A percentile compares a stretch with the other conserved stretches of the same genome.
These are phyloP conservation scores for Aplosporella prunicola DNA, from an alignment of 2,329 filamentous ascomycete genomes.

Conservation along the genomic window DNA sequence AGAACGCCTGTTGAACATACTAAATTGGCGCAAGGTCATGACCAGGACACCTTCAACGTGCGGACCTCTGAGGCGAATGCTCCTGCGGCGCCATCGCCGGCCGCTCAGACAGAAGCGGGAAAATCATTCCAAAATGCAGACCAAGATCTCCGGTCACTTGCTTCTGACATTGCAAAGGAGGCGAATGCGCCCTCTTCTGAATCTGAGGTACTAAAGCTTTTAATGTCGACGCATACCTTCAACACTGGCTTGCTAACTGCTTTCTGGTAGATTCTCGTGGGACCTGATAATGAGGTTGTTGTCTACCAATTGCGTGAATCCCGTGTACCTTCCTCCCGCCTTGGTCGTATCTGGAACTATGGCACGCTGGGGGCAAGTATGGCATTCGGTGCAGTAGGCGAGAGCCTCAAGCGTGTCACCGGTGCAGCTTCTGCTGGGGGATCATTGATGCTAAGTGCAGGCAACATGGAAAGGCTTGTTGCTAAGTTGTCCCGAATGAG, in stretches of 20 bases:
- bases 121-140: slow-evolving; percentile 9
- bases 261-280: too few species aligned
- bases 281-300: too few species aligned
- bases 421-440: slow-evolving; percentile 52
- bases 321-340: slow-evolving; percentile 74
- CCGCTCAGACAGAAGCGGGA: slow-evolving; percentile 11
- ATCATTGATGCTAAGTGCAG: slow-evolving; percentile 77
- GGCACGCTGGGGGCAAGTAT: slow-evolving; percentile 87
- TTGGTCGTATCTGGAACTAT: slow-evolving; percentile 91
- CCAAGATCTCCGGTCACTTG: slow-evolving; percentile 37
- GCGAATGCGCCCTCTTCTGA: slow-evolving; percentile 19
- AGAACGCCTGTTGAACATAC: slow-evolving; percentile 30
- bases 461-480: slow-evolving; percentile 88
- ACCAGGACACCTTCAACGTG: slow-evolving; percentile 28
- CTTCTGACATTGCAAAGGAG: slow-evolving; percentile 39
- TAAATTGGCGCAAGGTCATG: slow-evolving; percentile 26
- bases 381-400: slow-evolving; percentile 83
- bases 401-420: slow-evolving; percentile 71
- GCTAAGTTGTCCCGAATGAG: slow-evolving; percentile 91
- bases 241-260: too few species aligned
- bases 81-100: slow-evolving; percentile 1
- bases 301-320: slow-evolving; percentile 75
- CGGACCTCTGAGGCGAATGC: slow-evolving; percentile 12
- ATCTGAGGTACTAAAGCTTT: slow-evolving; percentile 18
- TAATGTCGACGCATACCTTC: too few species aligned